A percentile compares a stretch with the other conserved stretches of the same genome.
phyloP scores from a whole-genome alignment of 208 protist genomes.

The Angomonas desouzai region DNA sequence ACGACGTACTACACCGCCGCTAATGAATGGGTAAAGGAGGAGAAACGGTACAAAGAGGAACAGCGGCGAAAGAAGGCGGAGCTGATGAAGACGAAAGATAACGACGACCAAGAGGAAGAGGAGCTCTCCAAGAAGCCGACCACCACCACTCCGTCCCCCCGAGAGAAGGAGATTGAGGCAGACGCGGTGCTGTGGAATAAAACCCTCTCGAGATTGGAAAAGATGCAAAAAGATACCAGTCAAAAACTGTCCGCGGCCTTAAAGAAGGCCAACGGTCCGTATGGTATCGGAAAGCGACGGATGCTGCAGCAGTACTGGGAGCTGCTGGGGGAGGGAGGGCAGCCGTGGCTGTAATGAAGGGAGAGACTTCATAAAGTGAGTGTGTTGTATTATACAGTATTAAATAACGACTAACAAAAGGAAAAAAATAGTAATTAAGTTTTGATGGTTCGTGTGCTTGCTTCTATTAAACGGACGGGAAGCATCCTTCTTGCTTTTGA shows the following conservation, averaged over 20 bases:
- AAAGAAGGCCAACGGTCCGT: background rate
- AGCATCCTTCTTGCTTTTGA: no score
- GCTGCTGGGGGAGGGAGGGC: background rate
- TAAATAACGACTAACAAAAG: no score
- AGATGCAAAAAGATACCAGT: background rate
- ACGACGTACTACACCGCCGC: background rate
- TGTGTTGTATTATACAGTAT: no score
- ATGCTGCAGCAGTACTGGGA: background rate
- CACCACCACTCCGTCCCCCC: background rate
- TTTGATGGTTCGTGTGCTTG: no score
- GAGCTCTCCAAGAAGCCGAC: no score
- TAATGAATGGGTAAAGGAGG: constrained; percentile 1
- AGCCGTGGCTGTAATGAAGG: background rate
- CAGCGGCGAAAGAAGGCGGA: no score
- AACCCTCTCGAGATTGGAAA: background rate
- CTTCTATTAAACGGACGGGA: no score
- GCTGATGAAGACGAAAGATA: no score
- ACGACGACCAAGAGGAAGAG: no score
- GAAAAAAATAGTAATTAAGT: no score
- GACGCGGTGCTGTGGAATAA: background rate
- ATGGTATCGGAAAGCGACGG: background rate
- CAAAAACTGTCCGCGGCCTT: background rate
- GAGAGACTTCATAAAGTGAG: no score
- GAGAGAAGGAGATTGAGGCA: background rate
- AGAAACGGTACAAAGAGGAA: background rate